These are phyloP conservation scores for Acer yangbiense DNA, from an alignment of 345 rosid species.

Conservation along the genomic window DNA sequence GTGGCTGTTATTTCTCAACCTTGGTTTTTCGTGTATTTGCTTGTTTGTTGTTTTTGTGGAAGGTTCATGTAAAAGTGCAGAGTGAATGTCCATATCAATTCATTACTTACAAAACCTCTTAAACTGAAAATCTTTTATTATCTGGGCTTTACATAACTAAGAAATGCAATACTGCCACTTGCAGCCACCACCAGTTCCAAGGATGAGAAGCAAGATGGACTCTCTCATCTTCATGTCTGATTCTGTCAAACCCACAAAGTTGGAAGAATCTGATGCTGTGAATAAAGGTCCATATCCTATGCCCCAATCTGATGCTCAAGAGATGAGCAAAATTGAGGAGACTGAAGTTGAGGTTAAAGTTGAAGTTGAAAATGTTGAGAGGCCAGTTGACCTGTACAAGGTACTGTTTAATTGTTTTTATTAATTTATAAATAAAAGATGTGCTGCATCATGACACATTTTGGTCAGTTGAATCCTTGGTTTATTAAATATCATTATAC, in stretches of 20 bases:
- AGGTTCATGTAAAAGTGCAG: neutral
- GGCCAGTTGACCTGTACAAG: constrained; percentile 98
- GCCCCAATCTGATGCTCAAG: constrained; percentile 33
- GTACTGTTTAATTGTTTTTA: constrained; percentile 37
- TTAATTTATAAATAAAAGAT: neutral
- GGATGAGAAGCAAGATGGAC: constrained; percentile 82
- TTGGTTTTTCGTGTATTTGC: neutral
- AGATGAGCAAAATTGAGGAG: constrained; percentile 43
- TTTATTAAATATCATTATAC: neutral
- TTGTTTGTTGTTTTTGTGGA: neutral
- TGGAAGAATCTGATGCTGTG: constrained; percentile 41
- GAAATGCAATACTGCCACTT: constrained; percentile 22
- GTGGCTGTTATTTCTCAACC: constrained; percentile 2
- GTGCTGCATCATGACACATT: neutral
- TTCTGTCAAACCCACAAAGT: constrained; percentile 49
- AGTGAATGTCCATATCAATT: neutral
- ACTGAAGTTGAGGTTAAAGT: constrained; percentile 54
- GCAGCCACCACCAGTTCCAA: constrained; percentile 84
- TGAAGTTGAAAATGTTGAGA: constrained; percentile 78
- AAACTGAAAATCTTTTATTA: neutral
- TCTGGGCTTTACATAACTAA: constrained; percentile 3
- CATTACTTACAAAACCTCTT: neutral
- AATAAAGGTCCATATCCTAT: constrained; percentile 30
- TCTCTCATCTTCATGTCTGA: constrained; percentile 81
- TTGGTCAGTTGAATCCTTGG: neutral